A percentile compares a stretch with the other conserved stretches of the same genome.
phyloP scores from a whole-genome alignment of 495 filamentous ascomycete genomes.

The Penicillium maclennaniae region DNA sequence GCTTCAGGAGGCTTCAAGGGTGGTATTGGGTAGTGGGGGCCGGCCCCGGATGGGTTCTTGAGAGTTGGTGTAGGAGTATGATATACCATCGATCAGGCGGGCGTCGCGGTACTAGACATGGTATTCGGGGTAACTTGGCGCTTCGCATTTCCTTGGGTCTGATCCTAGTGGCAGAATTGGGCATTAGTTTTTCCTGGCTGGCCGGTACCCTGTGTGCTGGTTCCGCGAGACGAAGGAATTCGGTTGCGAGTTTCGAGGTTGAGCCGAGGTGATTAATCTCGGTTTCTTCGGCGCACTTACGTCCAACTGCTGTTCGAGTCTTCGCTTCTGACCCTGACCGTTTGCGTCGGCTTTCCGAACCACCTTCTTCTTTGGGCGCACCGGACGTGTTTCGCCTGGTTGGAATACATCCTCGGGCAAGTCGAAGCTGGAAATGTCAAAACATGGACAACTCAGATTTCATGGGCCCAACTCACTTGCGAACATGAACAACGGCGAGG shows the following conservation, averaged over 20 bases:
- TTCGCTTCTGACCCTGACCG: conserved; percentile 43
- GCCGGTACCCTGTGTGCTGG: conserved; percentile 15
- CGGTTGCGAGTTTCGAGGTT: conserved; percentile 20
- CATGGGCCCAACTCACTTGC: conserved; percentile 56
- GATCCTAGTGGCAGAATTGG: conserved; percentile 26
- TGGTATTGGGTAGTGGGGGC: conserved; percentile 24
- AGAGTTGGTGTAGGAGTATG: neutral
- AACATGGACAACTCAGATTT: neutral
- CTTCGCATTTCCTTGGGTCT: conserved; percentile 34
- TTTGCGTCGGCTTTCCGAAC: conserved; percentile 37
- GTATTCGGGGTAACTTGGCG: conserved; percentile 38
- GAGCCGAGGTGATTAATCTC: conserved; percentile 22
- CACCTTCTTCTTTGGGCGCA: conserved; percentile 60
- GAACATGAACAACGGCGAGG: conserved; percentile 67
- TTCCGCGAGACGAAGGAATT: conserved; percentile 14
- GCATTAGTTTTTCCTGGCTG: conserved; percentile 36
- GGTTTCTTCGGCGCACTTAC: conserved; percentile 39
- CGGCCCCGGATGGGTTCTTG: conserved; percentile 28
- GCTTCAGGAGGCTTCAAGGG: neutral
- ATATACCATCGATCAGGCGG: conserved; percentile 36
- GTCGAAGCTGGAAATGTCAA: conserved; percentile 57
- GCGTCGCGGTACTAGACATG: conserved; percentile 27
- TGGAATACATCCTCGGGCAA: conserved; percentile 88
- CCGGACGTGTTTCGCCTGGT: conserved; percentile 69
- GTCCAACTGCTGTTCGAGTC: conserved; percentile 39